Conservation (phyloP, 176 grass and related monocot genomes). For the Oryza meridionalis region DNA sequence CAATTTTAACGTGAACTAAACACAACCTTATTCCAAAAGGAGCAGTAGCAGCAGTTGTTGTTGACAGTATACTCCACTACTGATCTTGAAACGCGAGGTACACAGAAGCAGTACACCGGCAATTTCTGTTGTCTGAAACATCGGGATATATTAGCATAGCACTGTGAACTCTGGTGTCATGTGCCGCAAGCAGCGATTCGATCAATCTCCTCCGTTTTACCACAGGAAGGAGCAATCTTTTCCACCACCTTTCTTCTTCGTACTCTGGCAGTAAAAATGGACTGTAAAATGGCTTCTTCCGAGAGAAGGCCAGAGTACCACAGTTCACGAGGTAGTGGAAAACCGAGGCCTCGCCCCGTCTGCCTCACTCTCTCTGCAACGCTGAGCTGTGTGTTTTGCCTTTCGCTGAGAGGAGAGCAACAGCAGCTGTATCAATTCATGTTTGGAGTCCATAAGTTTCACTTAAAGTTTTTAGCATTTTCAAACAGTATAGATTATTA, state of each 20-base stretch:
- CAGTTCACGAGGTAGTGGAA: not conserved
- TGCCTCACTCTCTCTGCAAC: not conserved
- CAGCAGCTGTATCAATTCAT: too few relatives aligned
- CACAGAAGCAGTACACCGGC: too few relatives aligned
- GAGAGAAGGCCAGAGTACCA: constrained; percentile 16
- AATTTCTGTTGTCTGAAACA: too few relatives aligned
- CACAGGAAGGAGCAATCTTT: not conserved
- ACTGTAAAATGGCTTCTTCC: constrained; percentile 20
- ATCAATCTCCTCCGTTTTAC: not conserved
- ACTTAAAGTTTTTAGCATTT: too few relatives aligned
- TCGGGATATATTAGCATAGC: too few relatives aligned
- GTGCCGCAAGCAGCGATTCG: not conserved
- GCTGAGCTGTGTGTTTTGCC: constrained; percentile 14
- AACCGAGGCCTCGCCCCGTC: not conserved
- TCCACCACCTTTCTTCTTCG: not conserved
- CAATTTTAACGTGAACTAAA: too few relatives aligned
- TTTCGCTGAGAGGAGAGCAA: not conserved
- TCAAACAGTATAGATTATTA: too few relatives aligned
- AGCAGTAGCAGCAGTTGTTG: too few relatives aligned
- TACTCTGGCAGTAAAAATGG: not conserved
- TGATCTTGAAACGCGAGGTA: not conserved
- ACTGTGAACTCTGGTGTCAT: not conserved
- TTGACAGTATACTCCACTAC: too few relatives aligned
- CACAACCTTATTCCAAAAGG: too few relatives aligned
- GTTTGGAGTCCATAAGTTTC: too few relatives aligned